A percentile compares a stretch with the other conserved stretches of the same genome.
Evolutionary conservation across 805 yeast species (phyloP).

Genomic region (Priceomyces castillae): DNA sequence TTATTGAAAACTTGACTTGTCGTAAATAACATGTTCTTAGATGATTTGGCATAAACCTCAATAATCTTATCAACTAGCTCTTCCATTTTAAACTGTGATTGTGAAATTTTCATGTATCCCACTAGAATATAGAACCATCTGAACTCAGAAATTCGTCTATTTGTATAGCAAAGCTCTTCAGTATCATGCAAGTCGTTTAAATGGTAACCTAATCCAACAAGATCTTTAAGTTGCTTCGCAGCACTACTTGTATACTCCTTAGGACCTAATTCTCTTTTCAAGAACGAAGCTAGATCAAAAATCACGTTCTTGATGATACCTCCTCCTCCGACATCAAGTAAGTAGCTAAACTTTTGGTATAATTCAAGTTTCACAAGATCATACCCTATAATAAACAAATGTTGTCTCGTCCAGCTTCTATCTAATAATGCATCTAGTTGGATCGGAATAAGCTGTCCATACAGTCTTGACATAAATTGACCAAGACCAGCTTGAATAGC

Average conservation of each 20-base stretch:
- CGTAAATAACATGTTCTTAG: conserved; percentile 8
- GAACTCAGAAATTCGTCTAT: conserved; percentile 9
- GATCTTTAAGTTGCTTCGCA: conserved; percentile 19
- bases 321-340: conserved; percentile 29
- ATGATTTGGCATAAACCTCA: conserved; percentile 26
- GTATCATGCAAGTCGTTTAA: not conserved
- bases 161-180: not conserved
- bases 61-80: conserved; percentile 29
- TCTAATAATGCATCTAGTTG: conserved; percentile 9
- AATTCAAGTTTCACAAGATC: conserved; percentile 32
- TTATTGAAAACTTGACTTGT: conserved; percentile 8
- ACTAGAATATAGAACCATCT: conserved; percentile 25
- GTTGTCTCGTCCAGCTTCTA: conserved; percentile 29
- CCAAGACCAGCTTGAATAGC: no score
- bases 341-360: conserved; percentile 30
- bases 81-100: conserved; percentile 21
- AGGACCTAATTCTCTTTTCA: conserved; percentile 25
- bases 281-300: conserved; percentile 30
- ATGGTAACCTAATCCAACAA: conserved; percentile 19
- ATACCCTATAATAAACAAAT: conserved; percentile 32
- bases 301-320: conserved; percentile 36
- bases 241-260: conserved; percentile 10
- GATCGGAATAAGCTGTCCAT: not conserved
- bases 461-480: not conserved
- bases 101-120: conserved; percentile 25